phyloP scores from a whole-genome alignment of 768 basidiomycete species.

The Lactarius tabidus region DNA sequence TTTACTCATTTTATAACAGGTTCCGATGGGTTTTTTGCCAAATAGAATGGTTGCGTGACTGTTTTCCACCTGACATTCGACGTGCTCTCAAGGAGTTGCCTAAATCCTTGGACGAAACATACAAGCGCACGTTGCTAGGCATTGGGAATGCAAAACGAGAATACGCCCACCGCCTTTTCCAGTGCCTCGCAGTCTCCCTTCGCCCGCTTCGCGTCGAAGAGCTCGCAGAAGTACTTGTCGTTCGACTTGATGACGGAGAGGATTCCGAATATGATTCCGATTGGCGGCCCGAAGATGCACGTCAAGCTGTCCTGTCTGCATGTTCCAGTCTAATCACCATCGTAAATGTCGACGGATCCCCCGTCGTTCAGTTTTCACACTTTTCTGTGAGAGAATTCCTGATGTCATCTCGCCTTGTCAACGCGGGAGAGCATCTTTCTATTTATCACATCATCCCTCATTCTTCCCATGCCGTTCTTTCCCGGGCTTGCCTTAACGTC shows the following conservation, averaged over 20 bases:
- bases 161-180: background rate
- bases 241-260: background rate
- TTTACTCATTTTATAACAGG: background rate
- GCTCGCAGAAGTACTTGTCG: background rate
- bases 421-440: background rate
- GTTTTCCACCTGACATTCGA: background rate
- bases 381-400: background rate
- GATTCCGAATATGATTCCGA: background rate
- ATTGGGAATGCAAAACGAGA: background rate
- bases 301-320: background rate
- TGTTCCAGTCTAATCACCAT: background rate
- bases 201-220: constrained; percentile 8
- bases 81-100: background rate
- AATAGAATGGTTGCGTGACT: background rate
- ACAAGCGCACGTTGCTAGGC: background rate
- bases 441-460: constrained; percentile 1
- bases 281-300: background rate
- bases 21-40: constrained; percentile 8
- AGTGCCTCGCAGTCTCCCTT: background rate
- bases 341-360: background rate
- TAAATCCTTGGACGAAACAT: background rate
- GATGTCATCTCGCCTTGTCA: background rate
- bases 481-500: background rate
- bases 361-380: background rate
- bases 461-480: background rate